Evolutionary conservation across 495 filamentous ascomycete species (phyloP), one percentile per base, ranked within the genome.

Genomic region (Xylaria palmicola): DNA sequence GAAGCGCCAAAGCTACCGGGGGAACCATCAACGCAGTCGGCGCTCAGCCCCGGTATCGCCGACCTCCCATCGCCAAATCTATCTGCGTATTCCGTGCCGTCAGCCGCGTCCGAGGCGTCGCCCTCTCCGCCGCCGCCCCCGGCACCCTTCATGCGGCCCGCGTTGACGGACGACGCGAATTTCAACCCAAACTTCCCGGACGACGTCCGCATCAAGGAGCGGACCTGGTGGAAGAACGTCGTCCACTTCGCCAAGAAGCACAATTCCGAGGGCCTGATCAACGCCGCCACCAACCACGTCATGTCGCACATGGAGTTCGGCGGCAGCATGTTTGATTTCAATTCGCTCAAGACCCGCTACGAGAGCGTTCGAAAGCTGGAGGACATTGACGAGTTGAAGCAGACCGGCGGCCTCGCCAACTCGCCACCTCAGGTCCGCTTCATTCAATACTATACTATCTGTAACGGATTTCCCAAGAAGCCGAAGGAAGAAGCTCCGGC

Each of bases 371-470:
- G 87, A 49, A 79, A 70, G 12, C 70, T 96, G n/a, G 92, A 95
- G 64, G 85, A 88, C 60, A 78, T 86, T 6, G 77, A 87, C 52
- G 79, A 82, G 19, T 55, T 68, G n/a, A 65, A 58, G 8, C 49
- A 68, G 19, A 37, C 53, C 12, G 63, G 60, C 12, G 63, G 60
- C 12, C 65, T 59, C n/a, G 41, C 62, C 41, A 56, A 68, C 24
- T 45, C 66, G 19, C 67, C 68, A 1, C 62, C 68, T 52, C 77
- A 83, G 53, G 81, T 93, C 10, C 81, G 91, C 2, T 96, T 97
- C 67, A 78, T 90, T 40, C 96, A 97, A 67, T 97, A 96, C 71
- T 97, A 94, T 67, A 96, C 93, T 8, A 81, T 89, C 26, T 92
- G 90, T 56, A 89, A 88, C 4, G 92, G 91, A 2, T 75, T 57